Conservation (phyloP, 2,329 filamentous ascomycete species). For the Nigrospora oryzae region DNA sequence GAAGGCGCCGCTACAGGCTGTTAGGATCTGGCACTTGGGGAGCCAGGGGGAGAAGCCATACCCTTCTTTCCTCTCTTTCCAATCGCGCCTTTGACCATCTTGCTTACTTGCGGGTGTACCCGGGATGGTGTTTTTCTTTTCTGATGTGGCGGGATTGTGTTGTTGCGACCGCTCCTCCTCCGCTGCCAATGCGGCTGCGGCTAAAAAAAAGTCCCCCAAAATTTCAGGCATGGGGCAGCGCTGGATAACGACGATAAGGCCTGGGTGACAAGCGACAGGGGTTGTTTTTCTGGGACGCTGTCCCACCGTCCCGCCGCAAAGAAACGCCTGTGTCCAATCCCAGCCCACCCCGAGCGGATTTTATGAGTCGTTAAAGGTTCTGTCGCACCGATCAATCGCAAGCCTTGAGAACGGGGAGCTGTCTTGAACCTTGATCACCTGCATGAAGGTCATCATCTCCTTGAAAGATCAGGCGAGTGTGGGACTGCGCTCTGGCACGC, state of each 20-base stretch:
- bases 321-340: too few species aligned
- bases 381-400: too few species aligned
- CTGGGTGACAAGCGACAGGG: neutral
- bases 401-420: too few species aligned
- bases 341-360: too few species aligned
- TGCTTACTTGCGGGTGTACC: neutral
- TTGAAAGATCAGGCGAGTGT: too few species aligned
- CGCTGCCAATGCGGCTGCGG: neutral
- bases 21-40: neutral
- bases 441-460: too few species aligned
- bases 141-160: neutral
- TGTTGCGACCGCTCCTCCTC: neutral
- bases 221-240: conserved; percentile 3
- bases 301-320: too few species aligned
- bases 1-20: conserved; percentile 43
- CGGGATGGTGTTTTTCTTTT: neutral
- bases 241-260: conserved; percentile 5
- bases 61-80: conserved; percentile 21
- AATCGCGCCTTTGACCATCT: conserved; percentile 25
- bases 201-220: conserved; percentile 1
- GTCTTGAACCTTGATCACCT: too few species aligned
- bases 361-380: too few species aligned
- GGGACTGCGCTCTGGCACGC: too few species aligned
- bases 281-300: too few species aligned
- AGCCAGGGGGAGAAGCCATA: conserved; percentile 2